Conservation (phyloP, 2,329 filamentous ascomycete genomes). For the Fusarium miscanthi region DNA sequence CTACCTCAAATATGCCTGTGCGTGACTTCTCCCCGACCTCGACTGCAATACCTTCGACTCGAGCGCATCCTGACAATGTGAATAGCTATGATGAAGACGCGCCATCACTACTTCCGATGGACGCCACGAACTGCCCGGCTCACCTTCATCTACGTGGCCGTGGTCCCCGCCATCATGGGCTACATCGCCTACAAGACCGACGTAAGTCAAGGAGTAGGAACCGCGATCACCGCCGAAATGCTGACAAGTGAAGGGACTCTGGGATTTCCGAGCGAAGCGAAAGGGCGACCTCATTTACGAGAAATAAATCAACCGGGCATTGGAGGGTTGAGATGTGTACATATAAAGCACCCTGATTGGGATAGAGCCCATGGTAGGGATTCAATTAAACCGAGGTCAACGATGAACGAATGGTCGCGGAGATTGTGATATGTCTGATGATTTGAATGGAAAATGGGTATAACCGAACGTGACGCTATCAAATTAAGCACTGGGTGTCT, state of each 20-base stretch:
- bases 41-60: slow-evolving; percentile 5
- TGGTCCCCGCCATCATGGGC: slow-evolving; percentile 77
- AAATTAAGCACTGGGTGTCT: slow-evolving; percentile 2
- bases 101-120: slow-evolving; percentile 97
- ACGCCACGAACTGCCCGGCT: slow-evolving; percentile 84
- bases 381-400: slow-evolving; percentile 34
- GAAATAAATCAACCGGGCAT: slow-evolving; percentile 63
- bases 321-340: slow-evolving; percentile 51
- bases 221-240: neutral
- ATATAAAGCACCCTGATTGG: slow-evolving; percentile 50
- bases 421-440: slow-evolving; percentile 21
- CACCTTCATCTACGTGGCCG: slow-evolving; percentile 78
- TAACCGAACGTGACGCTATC: slow-evolving; percentile 39
- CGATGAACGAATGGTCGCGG: slow-evolving; percentile 1
- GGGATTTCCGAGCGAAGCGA: slow-evolving; percentile 85
- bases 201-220: slow-evolving; percentile 67
- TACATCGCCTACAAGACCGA: slow-evolving; percentile 84
- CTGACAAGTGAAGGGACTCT: slow-evolving; percentile 77
- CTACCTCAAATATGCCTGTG: slow-evolving; percentile 55
- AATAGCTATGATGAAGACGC: slow-evolving; percentile 82
- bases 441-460: slow-evolving; percentile 41
- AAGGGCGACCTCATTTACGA: slow-evolving; percentile 86
- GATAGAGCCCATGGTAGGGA: slow-evolving; percentile 45
- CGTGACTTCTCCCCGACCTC: slow-evolving; percentile 43
- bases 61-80: slow-evolving; percentile 39